These are phyloP conservation scores for Xylaria sp. DNA, from an alignment of 2,329 filamentous ascomycete species.

Conservation along the genomic window DNA sequence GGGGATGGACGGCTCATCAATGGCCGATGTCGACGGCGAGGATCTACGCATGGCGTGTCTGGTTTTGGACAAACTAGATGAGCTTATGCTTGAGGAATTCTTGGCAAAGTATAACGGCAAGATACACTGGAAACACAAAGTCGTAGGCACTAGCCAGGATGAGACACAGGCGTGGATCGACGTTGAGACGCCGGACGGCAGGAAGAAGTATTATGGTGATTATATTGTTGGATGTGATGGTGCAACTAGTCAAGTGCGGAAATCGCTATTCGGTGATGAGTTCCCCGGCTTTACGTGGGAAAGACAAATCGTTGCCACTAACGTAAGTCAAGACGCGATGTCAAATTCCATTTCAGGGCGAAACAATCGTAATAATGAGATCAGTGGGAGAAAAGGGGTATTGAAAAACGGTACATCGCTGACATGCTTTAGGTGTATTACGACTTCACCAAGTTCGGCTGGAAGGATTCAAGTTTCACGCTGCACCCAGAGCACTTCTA, in stretches of 20 bases:
- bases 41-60: slow-evolving; percentile 55
- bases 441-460: slow-evolving; percentile 65
- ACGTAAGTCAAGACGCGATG: slow-evolving; percentile 53
- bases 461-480: slow-evolving; percentile 68
- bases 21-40: slow-evolving; percentile 52
- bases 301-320: slow-evolving; percentile 69
- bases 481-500: slow-evolving; percentile 69
- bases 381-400: not conserved
- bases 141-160: slow-evolving; percentile 59
- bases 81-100: slow-evolving; percentile 56
- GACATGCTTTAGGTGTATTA: slow-evolving; percentile 64
- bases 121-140: slow-evolving; percentile 59
- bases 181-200: slow-evolving; percentile 52
- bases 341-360: not conserved
- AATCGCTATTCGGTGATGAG: slow-evolving; percentile 62
- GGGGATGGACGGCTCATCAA: slow-evolving; percentile 49
- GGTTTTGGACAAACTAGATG: slow-evolving; percentile 55
- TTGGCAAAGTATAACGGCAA: slow-evolving; percentile 49
- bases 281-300: slow-evolving; percentile 70
- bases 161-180: slow-evolving; percentile 56
- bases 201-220: slow-evolving; percentile 56
- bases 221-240: slow-evolving; percentile 68
- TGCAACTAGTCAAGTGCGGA: slow-evolving; percentile 59
- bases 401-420: slow-evolving; percentile 16
- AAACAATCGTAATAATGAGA: no score